These are phyloP conservation scores for Aspergillus novofumigatus DNA, from an alignment of 2,329 filamentous ascomycete genomes.

Conservation along the genomic window DNA sequence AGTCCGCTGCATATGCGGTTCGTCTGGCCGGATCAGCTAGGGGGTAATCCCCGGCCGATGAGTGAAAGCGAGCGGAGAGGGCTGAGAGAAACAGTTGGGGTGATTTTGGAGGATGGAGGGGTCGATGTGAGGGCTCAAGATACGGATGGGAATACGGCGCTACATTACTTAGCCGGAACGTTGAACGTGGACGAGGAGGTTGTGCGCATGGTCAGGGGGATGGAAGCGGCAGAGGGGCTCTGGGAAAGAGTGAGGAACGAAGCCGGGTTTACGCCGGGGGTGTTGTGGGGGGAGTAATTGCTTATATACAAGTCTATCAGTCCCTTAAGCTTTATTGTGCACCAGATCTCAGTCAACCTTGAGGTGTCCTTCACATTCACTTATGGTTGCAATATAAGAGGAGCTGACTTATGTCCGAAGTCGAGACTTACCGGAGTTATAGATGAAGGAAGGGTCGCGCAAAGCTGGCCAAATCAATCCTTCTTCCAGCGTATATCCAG, in stretches of 20 bases:
- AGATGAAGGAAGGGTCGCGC: no score
- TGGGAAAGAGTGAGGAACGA: neutral
- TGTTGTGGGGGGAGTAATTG: neutral
- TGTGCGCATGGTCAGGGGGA: neutral
- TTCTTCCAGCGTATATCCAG: no score
- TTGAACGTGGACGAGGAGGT: neutral
- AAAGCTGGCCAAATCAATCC: no score
- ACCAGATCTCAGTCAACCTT: no score
- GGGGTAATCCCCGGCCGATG: neutral
- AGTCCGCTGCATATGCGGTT: neutral
- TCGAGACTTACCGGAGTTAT: no score
- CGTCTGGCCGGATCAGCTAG: neutral
- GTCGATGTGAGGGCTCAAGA: neutral
- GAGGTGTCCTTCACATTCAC: no score
- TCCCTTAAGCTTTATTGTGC: no score
- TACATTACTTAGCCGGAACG: slow-evolving; percentile 4
- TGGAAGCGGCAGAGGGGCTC: neutral
- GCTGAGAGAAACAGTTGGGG: neutral
- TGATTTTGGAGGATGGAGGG: neutral
- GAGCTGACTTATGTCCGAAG: no score
- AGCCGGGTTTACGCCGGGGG: neutral
- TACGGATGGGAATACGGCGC: slow-evolving; percentile 3
- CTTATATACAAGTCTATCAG: no score
- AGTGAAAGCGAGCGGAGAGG: neutral
- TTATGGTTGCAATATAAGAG: no score